Evolutionary conservation across 371 early-diverging fungal species (phyloP).

Genomic region (Mortierella sp.): DNA sequence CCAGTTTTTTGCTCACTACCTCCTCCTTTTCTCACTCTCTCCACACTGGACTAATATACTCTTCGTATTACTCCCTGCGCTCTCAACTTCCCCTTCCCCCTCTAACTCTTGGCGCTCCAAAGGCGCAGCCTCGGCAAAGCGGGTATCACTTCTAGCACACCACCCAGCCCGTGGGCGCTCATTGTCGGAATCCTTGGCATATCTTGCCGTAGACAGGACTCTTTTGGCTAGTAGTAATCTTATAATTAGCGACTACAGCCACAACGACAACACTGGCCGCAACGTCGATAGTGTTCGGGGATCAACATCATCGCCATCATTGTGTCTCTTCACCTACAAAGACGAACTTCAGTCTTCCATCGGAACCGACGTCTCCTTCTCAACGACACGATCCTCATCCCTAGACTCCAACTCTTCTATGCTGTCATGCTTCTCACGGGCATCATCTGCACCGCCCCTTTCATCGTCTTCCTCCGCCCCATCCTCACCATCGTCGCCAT

Average conservation of each 20-base stretch:
- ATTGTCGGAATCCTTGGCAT: conserved; percentile 35
- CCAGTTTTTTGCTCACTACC: background rate
- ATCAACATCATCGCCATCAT: background rate
- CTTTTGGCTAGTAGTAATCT: background rate
- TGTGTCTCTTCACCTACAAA: no score
- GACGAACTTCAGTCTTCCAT: no score
- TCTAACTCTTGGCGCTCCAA: background rate
- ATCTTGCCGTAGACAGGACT: conserved; percentile 10
- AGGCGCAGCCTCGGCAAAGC: conserved; percentile 22
- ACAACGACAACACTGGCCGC: background rate
- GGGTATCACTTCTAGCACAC: conserved; percentile 15
- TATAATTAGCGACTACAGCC: background rate
- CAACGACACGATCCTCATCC: background rate
- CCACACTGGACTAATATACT: background rate
- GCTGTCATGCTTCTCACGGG: no score
- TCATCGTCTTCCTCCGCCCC: no score
- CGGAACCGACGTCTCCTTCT: no score
- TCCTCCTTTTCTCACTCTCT: background rate
- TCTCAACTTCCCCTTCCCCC: background rate
- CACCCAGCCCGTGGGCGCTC: conserved; percentile 22
- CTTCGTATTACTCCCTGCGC: background rate
- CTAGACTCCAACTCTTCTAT: no score
- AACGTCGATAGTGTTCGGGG: background rate
- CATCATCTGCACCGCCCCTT: no score
- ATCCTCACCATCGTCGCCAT: no score